A percentile compares a stretch with the other conserved stretches of the same genome.
Evolutionary conservation across 2,329 filamentous ascomycete genomes (phyloP).

Genomic region (Cytospora chrysosperma): DNA sequence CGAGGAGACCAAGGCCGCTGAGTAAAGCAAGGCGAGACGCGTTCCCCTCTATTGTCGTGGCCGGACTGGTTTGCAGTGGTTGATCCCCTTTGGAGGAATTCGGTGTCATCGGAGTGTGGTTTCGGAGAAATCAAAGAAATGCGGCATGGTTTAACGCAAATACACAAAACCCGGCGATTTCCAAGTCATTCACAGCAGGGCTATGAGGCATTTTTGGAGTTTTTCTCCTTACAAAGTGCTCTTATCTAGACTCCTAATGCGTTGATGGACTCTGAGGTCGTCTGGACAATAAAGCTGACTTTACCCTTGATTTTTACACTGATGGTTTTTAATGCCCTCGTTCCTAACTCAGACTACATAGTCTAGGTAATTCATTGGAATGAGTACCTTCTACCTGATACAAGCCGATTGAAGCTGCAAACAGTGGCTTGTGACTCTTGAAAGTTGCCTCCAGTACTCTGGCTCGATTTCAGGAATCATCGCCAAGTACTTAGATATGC

Average conservation of each 20-base stretch:
- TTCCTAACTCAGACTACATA: constrained; percentile 29
- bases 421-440: neutral
- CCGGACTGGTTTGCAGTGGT: constrained; percentile 44
- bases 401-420: neutral
- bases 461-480: neutral
- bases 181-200: constrained; percentile 39
- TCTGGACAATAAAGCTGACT: constrained; percentile 56
- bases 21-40: constrained; percentile 46
- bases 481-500: too few relatives aligned
- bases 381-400: constrained; percentile 21
- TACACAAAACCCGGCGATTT: constrained; percentile 40
- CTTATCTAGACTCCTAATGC: constrained; percentile 56
- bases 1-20: constrained; percentile 68
- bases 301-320: constrained; percentile 29
- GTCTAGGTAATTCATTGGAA: constrained; percentile 42
- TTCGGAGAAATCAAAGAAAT: constrained; percentile 49
- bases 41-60: constrained; percentile 40
- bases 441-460: neutral
- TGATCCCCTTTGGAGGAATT: constrained; percentile 48
- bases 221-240: constrained; percentile 42
- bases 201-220: constrained; percentile 48
- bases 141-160: constrained; percentile 53
- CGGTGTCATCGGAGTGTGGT: constrained; percentile 64
- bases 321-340: constrained; percentile 17
- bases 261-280: constrained; percentile 39